These are phyloP conservation scores for Wickerhamomyces kurtzmanii DNA, from an alignment of 805 yeast genomes.

Conservation along the genomic window DNA sequence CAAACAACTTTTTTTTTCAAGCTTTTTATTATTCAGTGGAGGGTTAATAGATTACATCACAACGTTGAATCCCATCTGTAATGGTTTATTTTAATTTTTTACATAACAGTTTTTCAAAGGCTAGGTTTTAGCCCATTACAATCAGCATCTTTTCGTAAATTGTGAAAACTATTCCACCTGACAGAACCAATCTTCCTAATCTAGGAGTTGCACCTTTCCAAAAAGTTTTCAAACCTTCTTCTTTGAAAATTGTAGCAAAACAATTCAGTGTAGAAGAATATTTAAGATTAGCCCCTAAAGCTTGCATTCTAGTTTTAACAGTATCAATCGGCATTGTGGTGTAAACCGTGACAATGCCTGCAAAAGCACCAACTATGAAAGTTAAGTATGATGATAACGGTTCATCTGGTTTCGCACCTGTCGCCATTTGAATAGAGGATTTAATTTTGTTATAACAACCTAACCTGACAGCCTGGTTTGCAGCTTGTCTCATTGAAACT, in stretches of 20 bases:
- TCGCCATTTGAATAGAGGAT: conserved; percentile 60
- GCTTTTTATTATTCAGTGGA: no score
- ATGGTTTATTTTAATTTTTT: background rate
- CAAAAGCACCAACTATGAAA: conserved; percentile 81
- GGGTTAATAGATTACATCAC: no score
- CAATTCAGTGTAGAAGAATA: conserved; percentile 77
- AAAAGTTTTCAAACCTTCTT: conserved; percentile 85
- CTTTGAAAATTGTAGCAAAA: conserved; percentile 65
- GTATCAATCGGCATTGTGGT: conserved; percentile 95
- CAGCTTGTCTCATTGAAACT: conserved; percentile 90
- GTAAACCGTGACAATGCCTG: conserved; percentile 85
- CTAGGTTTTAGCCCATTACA: conserved; percentile 11
- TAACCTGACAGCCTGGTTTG: conserved; percentile 89
- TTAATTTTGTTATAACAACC: conserved; percentile 91
- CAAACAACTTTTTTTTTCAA: no score
- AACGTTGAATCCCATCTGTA: background rate
- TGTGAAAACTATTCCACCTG: conserved; percentile 97
- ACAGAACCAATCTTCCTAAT: conserved; percentile 79
- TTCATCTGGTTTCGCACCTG: conserved; percentile 54
- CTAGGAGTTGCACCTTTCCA: conserved; percentile 99
- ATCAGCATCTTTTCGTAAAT: conserved; percentile 84
- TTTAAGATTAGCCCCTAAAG: conserved; percentile 62
- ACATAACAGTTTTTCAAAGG: no score
- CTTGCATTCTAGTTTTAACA: conserved; percentile 95
- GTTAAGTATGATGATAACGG: conserved; percentile 76